Conservation (phyloP, 306 rosid genomes). For the Vigna nakashimae region DNA sequence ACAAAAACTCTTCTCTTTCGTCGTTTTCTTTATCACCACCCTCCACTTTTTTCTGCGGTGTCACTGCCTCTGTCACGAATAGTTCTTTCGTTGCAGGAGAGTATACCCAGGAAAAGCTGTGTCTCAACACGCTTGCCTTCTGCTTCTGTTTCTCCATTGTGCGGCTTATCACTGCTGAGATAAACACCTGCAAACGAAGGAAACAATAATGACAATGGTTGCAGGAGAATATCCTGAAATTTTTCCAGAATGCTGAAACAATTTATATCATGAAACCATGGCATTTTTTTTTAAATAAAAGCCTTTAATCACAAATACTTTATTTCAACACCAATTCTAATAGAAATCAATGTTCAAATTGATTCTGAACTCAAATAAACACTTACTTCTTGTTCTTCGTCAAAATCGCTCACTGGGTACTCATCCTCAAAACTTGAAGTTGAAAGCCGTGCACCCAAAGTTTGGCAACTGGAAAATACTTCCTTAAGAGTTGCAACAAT, state of each 20-base stretch:
- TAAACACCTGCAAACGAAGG: conserved; percentile 57
- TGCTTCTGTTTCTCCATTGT: conserved; percentile 69
- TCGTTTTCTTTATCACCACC: neutral
- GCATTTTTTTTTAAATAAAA: too few relatives aligned
- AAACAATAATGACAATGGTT: too few relatives aligned
- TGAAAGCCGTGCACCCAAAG: conserved; percentile 45
- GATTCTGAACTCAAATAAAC: too few relatives aligned
- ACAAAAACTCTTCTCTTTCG: conserved; percentile 60
- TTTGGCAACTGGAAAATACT: conserved; percentile 57
- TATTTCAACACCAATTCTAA: neutral
- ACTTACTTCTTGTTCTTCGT: conserved; percentile 71
- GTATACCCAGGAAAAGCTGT: conserved; percentile 67
- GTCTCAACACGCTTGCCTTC: conserved; percentile 51
- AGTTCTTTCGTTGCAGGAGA: conserved; percentile 61
- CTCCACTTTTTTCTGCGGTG: conserved; percentile 14
- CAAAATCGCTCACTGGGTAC: conserved; percentile 54
- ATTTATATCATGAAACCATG: too few relatives aligned
- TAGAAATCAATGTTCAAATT: too few relatives aligned
- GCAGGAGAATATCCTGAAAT: too few relatives aligned
- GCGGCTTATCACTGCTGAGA: conserved; percentile 67
- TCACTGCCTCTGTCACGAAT: conserved; percentile 44
- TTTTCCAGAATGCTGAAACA: too few relatives aligned
- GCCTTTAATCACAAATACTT: neutral
- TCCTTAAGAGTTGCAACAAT: conserved; percentile 63
- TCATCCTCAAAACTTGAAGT: conserved; percentile 60